Conservation (phyloP, 371 early-diverging fungal species). For the Syncephalis plumigaleata region DNA sequence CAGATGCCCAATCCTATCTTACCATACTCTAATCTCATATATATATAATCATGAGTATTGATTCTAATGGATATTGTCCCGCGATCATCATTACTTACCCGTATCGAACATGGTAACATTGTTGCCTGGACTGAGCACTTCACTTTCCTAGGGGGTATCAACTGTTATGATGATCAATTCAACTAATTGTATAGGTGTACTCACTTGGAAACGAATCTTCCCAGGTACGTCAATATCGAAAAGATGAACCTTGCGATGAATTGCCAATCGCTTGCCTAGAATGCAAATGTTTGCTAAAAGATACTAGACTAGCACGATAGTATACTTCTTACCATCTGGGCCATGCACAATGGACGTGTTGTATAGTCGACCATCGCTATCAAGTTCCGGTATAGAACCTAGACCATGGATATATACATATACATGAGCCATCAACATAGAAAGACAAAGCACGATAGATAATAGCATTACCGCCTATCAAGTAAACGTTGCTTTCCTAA, state of each 20-base stretch:
- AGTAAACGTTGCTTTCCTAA: conserved; percentile 54
- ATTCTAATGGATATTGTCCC: neutral
- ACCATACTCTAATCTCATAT: conserved; percentile 61
- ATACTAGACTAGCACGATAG: neutral
- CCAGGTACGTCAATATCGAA: conserved; percentile 94
- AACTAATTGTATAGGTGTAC: neutral
- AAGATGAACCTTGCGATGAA: conserved; percentile 71
- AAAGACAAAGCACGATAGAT: too few species aligned
- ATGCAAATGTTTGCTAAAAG: neutral
- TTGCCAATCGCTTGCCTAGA: conserved; percentile 29
- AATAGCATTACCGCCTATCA: conserved; percentile 34
- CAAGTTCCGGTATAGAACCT: conserved; percentile 86
- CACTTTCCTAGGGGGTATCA: conserved; percentile 43
- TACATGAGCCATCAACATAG: too few species aligned
- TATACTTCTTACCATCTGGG: conserved; percentile 34
- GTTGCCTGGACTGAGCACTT: conserved; percentile 59
- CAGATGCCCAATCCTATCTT: conserved; percentile 87
- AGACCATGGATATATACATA: too few species aligned
- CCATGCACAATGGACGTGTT: conserved; percentile 86
- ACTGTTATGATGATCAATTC: neutral
- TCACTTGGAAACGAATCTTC: conserved; percentile 63
- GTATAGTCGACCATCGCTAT: conserved; percentile 39
- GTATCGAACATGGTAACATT: conserved; percentile 60
- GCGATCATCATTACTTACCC: conserved; percentile 22
- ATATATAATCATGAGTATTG: neutral